Evolutionary conservation across 2,329 filamentous ascomycete species (phyloP), one percentile per base, ranked within the genome.

Genomic region (Claviceps sp.): DNA sequence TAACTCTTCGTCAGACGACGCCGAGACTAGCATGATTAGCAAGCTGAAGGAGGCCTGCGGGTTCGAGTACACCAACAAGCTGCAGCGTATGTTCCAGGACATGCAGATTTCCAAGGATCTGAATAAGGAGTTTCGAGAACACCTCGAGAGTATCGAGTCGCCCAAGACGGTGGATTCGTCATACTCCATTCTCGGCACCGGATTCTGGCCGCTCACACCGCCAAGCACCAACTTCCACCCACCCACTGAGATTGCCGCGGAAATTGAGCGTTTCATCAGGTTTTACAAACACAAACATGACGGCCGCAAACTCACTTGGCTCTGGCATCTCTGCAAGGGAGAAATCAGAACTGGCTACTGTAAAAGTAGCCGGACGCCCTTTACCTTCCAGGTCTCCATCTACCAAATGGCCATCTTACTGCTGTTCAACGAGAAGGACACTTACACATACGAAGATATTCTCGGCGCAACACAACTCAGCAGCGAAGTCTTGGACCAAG

Each of bases 81-180:
- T 98, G 45, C 91, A 97, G 72, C 88, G 94, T 64, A 98, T 98
- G 93, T 98, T 97, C 79, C 91, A 97, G 67, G 93, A 98, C 64
- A 96, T 98, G 75, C 93, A 98, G 67, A 95, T 95, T 49, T 97
- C 91, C 57, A 96, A 96, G 71, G 93, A 98, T 69, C 78, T 98
- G 46, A 98, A 98, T 68, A 79, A 80, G 47, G 83, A 85, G 34
- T 98, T 94, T 74, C 85, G 87, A 62, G 87, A 89, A 67, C 83
- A 90, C 60, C 65, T 79, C 4, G 76, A 88, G 42, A 62, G 59
- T 5, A 60, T 66, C 9, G 66, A 63, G 20, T 80, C 81, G 54
- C 78, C 81, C 16, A 88, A 87, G 71, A 79, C 78, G 46, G 74
- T 83, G 20, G 93, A 98, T 64, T 88, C 93, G 5, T 82, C 85